A percentile compares a stretch with the other conserved stretches of the same genome.
These are phyloP conservation scores for Stygiomarasmius scandens DNA, from an alignment of 1,284 basidiomycete genomes.

Conservation along the genomic window DNA sequence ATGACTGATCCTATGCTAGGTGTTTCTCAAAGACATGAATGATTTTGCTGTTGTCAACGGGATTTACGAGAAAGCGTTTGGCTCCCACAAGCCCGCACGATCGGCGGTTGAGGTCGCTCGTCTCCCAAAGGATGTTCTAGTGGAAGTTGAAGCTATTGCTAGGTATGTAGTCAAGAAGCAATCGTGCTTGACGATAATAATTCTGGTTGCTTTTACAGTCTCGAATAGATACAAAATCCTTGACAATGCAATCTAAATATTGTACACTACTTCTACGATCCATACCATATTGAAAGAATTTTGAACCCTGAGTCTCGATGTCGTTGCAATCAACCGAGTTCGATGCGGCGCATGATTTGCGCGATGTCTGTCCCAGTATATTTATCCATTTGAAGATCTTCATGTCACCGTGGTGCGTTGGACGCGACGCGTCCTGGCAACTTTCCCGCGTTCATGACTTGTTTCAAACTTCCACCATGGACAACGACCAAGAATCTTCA, in stretches of 20 bases:
- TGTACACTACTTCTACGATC: no score
- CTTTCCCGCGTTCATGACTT: neutral
- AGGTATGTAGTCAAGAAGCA: slow-evolving; percentile 41
- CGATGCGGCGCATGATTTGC: no score
- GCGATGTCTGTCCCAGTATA: no score
- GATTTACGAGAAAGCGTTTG: slow-evolving; percentile 81
- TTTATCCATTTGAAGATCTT: no score
- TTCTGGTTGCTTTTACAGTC: neutral
- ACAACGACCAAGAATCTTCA: slow-evolving; percentile 1
- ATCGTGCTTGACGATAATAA: neutral
- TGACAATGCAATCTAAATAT: no score
- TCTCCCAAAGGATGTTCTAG: slow-evolving; percentile 60
- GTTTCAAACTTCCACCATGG: neutral
- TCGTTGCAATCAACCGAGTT: no score
- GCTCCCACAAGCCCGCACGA: slow-evolving; percentile 90
- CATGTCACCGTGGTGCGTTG: no score
- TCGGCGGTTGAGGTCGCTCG: slow-evolving; percentile 81
- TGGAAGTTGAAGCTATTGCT: slow-evolving; percentile 92
- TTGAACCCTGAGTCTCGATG: no score
- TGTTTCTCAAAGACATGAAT: slow-evolving; percentile 92
- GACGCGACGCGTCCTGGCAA: neutral
- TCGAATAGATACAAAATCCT: neutral
- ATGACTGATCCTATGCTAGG: slow-evolving; percentile 42
- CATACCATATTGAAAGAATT: no score
- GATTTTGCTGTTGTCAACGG: slow-evolving; percentile 87